These are phyloP conservation scores for Vigna nakashimae DNA, from an alignment of 306 rosid species.

Conservation along the genomic window DNA sequence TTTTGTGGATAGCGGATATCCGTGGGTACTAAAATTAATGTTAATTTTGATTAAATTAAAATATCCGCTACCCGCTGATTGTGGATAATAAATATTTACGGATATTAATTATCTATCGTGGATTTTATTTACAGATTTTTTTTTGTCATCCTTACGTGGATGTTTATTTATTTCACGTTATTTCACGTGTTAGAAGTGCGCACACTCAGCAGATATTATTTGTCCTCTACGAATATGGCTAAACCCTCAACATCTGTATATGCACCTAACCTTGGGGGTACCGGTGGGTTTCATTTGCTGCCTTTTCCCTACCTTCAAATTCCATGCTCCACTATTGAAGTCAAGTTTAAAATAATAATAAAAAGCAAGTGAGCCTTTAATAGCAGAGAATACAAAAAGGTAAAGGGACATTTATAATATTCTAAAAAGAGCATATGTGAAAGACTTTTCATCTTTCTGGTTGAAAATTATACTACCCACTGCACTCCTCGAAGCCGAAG, in stretches of 20 bases:
- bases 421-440: slow-evolving; percentile 15
- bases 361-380: slow-evolving; percentile 30
- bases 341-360: slow-evolving; percentile 20
- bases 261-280: slow-evolving; percentile 25
- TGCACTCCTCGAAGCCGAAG: slow-evolving; percentile 26
- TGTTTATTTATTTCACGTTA: slow-evolving; percentile 33
- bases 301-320: slow-evolving; percentile 33
- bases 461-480: slow-evolving; percentile 43
- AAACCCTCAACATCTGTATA: slow-evolving; percentile 7
- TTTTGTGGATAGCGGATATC: too few species aligned
- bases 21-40: too few species aligned
- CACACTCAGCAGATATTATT: slow-evolving; percentile 17
- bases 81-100: too few species aligned
- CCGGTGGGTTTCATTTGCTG: slow-evolving; percentile 23
- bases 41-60: too few species aligned
- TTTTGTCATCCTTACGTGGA: too few species aligned
- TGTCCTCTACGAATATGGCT: slow-evolving; percentile 14
- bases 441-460: not conserved
- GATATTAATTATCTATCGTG: too few species aligned
- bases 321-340: slow-evolving; percentile 21
- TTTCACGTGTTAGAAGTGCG: slow-evolving; percentile 34
- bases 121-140: too few species aligned
- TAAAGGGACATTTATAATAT: slow-evolving; percentile 10
- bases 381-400: slow-evolving; percentile 11
- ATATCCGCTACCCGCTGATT: too few species aligned